Conservation (phyloP, 2,329 filamentous ascomycete species). For the Zymoseptoria pseudotritici region DNA sequence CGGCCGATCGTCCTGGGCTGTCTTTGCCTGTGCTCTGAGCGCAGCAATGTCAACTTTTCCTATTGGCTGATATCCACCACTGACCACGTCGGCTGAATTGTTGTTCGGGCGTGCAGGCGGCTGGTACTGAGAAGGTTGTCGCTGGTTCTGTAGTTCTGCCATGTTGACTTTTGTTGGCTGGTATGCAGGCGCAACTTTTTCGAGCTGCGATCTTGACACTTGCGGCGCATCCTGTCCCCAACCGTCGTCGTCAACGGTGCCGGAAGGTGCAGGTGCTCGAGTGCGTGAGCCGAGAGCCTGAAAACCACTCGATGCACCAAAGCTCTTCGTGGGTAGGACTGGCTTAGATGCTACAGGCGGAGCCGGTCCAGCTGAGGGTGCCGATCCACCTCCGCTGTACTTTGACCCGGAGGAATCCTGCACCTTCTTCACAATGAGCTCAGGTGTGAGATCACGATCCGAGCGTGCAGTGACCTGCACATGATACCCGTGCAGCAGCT, state of each 20-base stretch:
- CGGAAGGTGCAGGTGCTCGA: slow-evolving; percentile 44
- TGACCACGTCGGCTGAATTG: slow-evolving; percentile 58
- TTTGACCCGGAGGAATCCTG: slow-evolving; percentile 91
- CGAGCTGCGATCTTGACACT: slow-evolving; percentile 74
- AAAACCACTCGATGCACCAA: slow-evolving; percentile 46
- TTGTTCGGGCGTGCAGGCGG: slow-evolving; percentile 41
- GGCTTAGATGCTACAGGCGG: slow-evolving; percentile 81
- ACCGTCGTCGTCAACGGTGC: slow-evolving; percentile 70
- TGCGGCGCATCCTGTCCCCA: slow-evolving; percentile 95
- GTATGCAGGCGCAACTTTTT: slow-evolving; percentile 90
- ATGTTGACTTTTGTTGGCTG: slow-evolving; percentile 95
- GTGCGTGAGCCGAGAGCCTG: slow-evolving; percentile 63
- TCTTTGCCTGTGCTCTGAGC: slow-evolving; percentile 66
- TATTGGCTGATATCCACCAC: slow-evolving; percentile 82
- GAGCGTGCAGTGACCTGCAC: slow-evolving; percentile 95
- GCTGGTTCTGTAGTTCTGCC: slow-evolving; percentile 69
- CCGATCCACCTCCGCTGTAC: slow-evolving; percentile 64
- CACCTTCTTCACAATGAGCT: slow-evolving; percentile 86
- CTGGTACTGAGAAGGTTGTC: slow-evolving; percentile 57
- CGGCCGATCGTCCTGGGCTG: slow-evolving; percentile 67
- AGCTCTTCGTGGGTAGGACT: slow-evolving; percentile 69
- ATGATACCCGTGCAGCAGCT: slow-evolving; percentile 91
- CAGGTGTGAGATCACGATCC: slow-evolving; percentile 78
- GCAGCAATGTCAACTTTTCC: slow-evolving; percentile 97
- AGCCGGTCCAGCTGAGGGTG: slow-evolving; percentile 46